Evolutionary conservation across 2,329 filamentous ascomycete species (phyloP).

Genomic region (Penicillium sp.): DNA sequence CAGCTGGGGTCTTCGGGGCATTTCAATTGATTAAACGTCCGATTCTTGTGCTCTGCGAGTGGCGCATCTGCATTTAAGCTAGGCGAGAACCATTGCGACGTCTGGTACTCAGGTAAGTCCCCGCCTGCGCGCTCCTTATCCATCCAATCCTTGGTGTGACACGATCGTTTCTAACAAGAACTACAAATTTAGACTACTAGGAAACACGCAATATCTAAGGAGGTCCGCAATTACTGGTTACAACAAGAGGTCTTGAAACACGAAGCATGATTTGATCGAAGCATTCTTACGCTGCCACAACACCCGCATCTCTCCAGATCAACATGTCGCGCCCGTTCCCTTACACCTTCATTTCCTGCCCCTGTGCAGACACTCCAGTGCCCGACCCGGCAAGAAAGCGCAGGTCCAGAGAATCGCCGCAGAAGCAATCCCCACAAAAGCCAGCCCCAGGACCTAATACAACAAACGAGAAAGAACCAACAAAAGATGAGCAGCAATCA

Average conservation of each 20-base stretch:
- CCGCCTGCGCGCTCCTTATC: background rate
- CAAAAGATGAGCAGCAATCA: conserved; percentile 31
- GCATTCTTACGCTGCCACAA: conserved; percentile 1
- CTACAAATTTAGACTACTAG: background rate
- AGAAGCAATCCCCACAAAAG: conserved; percentile 29
- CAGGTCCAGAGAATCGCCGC: conserved; percentile 38
- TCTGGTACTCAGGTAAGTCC: background rate
- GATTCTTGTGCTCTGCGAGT: background rate
- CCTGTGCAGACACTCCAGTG: conserved; percentile 56
- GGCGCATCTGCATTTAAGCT: background rate
- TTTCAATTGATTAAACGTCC: background rate
- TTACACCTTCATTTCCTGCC: conserved; percentile 66
- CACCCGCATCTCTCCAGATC: background rate
- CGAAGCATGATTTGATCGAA: conserved; percentile 23
- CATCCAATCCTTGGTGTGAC: conserved; percentile 1
- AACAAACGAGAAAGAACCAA: background rate
- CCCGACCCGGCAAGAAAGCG: conserved; percentile 42
- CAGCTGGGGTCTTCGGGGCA: background rate
- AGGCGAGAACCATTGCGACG: background rate
- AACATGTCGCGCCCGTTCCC: conserved; percentile 60
- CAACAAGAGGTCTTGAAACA: background rate
- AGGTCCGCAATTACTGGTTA: background rate
- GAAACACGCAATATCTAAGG: background rate
- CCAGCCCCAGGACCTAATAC: conserved; percentile 19
- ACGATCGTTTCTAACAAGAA: background rate